A percentile compares a stretch with the other conserved stretches of the same genome.
These are phyloP conservation scores for Dactylorhiza incarnata DNA, from an alignment of 106 monocot genomes.

Conservation along the genomic window DNA sequence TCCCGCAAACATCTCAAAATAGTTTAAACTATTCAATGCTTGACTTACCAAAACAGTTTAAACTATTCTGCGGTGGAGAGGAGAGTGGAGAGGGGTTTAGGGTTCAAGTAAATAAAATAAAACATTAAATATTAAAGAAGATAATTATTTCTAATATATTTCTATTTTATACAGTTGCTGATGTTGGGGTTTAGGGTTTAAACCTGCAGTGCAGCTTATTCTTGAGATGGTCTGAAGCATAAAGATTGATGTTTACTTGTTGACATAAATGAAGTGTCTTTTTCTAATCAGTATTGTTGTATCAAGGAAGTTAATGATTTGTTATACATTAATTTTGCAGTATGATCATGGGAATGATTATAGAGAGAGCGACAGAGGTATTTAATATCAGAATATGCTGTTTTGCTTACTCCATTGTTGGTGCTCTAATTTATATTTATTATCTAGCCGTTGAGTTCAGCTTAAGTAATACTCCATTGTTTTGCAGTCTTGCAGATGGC, in stretches of 20 bases:
- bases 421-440: not conserved
- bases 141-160: too few relatives aligned
- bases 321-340: slow-evolving; percentile 15
- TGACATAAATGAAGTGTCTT: not conserved
- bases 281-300: not conserved
- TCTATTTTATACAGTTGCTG: not conserved
- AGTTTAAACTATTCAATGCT: too few relatives aligned
- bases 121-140: too few relatives aligned
- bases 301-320: not conserved
- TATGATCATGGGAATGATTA: slow-evolving; percentile 25
- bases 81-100: too few relatives aligned
- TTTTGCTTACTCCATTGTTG: slow-evolving; percentile 6
- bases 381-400: slow-evolving; percentile 3
- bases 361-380: slow-evolving; percentile 33
- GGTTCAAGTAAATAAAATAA: too few relatives aligned
- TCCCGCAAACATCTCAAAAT: too few relatives aligned
- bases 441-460: not conserved
- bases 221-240: not conserved
- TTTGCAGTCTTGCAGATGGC: slow-evolving; percentile 20
- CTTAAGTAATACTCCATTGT: not conserved
- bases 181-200: not conserved
- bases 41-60: too few relatives aligned
- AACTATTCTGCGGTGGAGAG: too few relatives aligned
- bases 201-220: not conserved
- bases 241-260: not conserved